Conservation (phyloP, 106 monocot genomes). For the Dactylorhiza incarnata region DNA sequence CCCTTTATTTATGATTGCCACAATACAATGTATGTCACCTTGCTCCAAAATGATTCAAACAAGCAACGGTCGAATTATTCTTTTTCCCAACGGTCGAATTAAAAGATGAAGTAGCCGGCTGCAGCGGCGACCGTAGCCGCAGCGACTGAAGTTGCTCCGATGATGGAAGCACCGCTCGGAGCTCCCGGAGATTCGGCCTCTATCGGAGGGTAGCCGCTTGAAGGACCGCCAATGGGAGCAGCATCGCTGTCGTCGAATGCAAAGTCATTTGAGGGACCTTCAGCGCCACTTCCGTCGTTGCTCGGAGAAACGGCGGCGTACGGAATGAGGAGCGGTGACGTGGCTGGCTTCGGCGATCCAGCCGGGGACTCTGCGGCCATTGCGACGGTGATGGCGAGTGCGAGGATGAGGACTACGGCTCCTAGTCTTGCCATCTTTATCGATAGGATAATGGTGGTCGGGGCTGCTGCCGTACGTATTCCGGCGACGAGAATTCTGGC, state of each 20-base stretch:
- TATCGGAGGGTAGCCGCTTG: neutral
- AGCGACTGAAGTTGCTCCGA: neutral
- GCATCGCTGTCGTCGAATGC: slow-evolving; percentile 1
- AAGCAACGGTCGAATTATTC: no score
- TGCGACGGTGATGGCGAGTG: neutral
- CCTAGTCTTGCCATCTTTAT: neutral
- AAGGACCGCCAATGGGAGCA: neutral
- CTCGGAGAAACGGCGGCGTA: slow-evolving; percentile 1
- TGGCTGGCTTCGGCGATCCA: neutral
- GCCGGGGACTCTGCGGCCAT: neutral
- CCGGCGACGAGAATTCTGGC: no score
- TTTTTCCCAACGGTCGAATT: no score
- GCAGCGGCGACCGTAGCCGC: neutral
- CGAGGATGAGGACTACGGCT: neutral
- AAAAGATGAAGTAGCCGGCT: neutral
- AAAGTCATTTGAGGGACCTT: neutral
- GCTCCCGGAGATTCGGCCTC: neutral
- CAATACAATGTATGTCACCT: no score
- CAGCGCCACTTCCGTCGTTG: neutral
- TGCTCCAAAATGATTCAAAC: no score
- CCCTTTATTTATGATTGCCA: no score
- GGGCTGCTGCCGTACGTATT: no score
- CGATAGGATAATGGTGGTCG: no score
- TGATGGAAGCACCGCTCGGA: neutral
- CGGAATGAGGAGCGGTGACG: neutral